Base-by-base conservation (phyloP, 352 stramenopile species). In the Phytophthora cryptogea region DNA sequence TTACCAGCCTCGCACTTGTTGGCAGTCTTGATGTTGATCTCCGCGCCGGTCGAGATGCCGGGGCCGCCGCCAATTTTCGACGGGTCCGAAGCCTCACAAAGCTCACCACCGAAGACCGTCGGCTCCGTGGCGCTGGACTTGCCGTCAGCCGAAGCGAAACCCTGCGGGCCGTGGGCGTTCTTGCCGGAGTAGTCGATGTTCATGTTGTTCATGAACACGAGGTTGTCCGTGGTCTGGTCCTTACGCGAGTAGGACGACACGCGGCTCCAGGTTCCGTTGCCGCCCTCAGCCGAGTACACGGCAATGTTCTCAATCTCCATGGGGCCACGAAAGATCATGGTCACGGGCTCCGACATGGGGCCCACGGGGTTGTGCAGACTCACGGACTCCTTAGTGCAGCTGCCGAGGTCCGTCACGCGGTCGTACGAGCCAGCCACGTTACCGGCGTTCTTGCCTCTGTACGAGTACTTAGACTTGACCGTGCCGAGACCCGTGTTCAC, bases 161-260 rank as follows among this genome's bases (percentile, higher is more conserved):
- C 70, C 56, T 92, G 82, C 0, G 82, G 82, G 8, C 78, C 72
- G 47, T 78, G 73, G 10, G 43, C 4, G 30, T 57, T 54, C n/a
- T 54, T 40, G 4, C 59, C 68, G 9, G 55, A 68, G 54, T 85
- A 90, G 59, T 89, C 82, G 8, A 88, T 62, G 63, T 89, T 89
- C 70, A 74, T 76, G 70, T 92, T 92, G 76, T 86, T 86, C 74
- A 92, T 74, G 60, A 92, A 92, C 10, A 83, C 57, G 13, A 92
- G 48, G 66, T 92, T 92, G 4, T 74, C 68, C 1, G 63, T 67
- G 0, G 26, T 54, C 6, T 53, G 56, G 26, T 63, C 60, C 30
- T 63, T 40, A 14, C 71, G 58, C 1, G 49, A 73, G 69, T 86
- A 92, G 13, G 57, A 88, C 11, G 82, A 92, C 8, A 84, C 76